These are phyloP conservation scores for Talaromyces amestolkiae DNA, from an alignment of 2,329 filamentous ascomycete genomes.

Conservation along the genomic window DNA sequence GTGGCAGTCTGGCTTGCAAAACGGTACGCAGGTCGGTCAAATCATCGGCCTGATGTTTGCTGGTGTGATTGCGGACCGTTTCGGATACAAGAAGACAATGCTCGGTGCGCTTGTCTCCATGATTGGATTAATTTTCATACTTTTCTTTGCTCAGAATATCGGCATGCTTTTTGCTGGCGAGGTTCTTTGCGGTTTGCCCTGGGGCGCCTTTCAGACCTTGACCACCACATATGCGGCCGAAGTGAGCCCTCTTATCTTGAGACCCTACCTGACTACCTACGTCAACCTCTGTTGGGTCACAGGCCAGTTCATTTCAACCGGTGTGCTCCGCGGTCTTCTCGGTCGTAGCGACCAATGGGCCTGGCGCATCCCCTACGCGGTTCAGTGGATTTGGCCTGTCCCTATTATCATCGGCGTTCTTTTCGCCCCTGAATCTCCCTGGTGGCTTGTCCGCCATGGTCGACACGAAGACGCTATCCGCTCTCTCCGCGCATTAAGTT, in stretches of 20 bases:
- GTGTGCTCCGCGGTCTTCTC: conserved; percentile 47
- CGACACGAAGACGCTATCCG: conserved; percentile 42
- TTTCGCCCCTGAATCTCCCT: conserved; percentile 52
- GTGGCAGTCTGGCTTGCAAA: conserved; percentile 55
- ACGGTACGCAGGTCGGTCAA: conserved; percentile 60
- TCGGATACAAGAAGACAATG: conserved; percentile 45
- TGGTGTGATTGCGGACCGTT: conserved; percentile 59
- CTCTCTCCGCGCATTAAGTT: conserved; percentile 40
- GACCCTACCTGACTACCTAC: conserved; percentile 54
- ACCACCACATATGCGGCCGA: conserved; percentile 56
- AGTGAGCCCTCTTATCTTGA: conserved; percentile 44
- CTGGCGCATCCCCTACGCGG: conserved; percentile 51
- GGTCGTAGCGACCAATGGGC: conserved; percentile 45
- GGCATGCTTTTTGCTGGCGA: conserved; percentile 56
- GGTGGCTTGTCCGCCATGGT: conserved; percentile 50
- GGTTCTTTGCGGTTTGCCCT: conserved; percentile 62
- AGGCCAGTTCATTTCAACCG: conserved; percentile 53
- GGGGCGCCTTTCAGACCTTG: conserved; percentile 54
- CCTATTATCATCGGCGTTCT: conserved; percentile 45
- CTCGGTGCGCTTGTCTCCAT: conserved; percentile 41
- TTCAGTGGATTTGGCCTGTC: conserved; percentile 55
- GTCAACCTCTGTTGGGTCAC: conserved; percentile 60
- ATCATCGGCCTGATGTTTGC: conserved; percentile 66
- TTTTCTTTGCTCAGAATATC: conserved; percentile 45
- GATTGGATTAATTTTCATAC: conserved; percentile 45